These are phyloP conservation scores for Phaeophleospora eucalypticola DNA, from an alignment of 2,329 filamentous ascomycete genomes.

Conservation along the genomic window DNA sequence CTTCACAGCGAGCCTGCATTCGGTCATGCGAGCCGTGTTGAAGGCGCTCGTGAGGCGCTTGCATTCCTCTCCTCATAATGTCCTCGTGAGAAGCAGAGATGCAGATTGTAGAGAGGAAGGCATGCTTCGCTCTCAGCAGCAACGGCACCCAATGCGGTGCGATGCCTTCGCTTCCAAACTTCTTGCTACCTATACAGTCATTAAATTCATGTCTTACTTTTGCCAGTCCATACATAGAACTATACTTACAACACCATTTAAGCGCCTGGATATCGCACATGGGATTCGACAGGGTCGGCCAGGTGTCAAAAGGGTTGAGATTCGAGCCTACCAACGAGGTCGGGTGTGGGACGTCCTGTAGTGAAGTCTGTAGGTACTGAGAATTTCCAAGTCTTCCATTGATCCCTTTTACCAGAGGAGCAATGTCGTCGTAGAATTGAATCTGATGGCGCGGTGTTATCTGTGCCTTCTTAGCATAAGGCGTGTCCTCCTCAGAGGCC, in stretches of 20 bases:
- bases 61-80: constrained; percentile 27
- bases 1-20: constrained; percentile 21
- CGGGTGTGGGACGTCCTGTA: constrained; percentile 17
- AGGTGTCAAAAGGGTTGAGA: constrained; percentile 25
- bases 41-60: constrained; percentile 15
- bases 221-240: neutral
- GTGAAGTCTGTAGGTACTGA: constrained; percentile 10
- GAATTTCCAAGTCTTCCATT: constrained; percentile 17
- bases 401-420: constrained; percentile 14
- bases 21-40: constrained; percentile 19
- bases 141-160: constrained; percentile 26
- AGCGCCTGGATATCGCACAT: constrained; percentile 24
- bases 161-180: constrained; percentile 28
- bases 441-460: neutral
- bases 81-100: constrained; percentile 33
- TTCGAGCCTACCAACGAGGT: constrained; percentile 8
- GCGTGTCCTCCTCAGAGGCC: neutral
- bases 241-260: constrained; percentile 28
- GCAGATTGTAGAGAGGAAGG: constrained; percentile 31
- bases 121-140: constrained; percentile 22
- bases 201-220: neutral
- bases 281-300: constrained; percentile 20
- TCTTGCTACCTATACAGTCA: constrained; percentile 19
- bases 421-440: constrained; percentile 13
- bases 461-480: neutral